Percentiles rank a stretch among this genome's conserved stretches.
Evolutionary conservation across 2,329 filamentous ascomycete genomes (phyloP).

Genomic region (Pseudogymnoascus sp.): DNA sequence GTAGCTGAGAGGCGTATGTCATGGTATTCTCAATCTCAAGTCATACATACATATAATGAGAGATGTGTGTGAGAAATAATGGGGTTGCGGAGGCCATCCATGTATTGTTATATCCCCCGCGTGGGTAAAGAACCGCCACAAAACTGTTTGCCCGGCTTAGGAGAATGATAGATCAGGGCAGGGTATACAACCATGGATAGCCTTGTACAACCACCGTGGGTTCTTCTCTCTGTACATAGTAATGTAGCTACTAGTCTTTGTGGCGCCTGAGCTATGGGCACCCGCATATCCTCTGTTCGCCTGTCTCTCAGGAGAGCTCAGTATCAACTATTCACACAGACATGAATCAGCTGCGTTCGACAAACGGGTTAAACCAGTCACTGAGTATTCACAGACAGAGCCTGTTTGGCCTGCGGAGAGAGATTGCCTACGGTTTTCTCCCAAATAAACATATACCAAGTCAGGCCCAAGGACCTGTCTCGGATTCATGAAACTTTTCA

Average conservation of each 20-base stretch:
- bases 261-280: background rate
- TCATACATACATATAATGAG: conserved; percentile 7
- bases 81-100: conserved; percentile 10
- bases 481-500: background rate
- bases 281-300: background rate
- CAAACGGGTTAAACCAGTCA: background rate
- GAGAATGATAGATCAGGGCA: background rate
- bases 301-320: background rate
- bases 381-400: background rate
- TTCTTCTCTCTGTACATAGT: background rate
- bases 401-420: background rate
- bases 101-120: conserved; percentile 4
- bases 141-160: conserved; percentile 3
- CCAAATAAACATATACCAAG: background rate
- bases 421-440: background rate
- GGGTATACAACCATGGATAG: background rate
- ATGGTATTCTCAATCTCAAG: background rate
- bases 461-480: background rate
- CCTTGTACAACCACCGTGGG: background rate
- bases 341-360: background rate
- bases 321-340: background rate
- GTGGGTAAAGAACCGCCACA: background rate
- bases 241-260: background rate
- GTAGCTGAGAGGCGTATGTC: background rate
- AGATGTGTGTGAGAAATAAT: background rate